A percentile compares a stretch with the other conserved stretches of the same genome.
These are phyloP conservation scores for Talaromyces verruculosus DNA, from an alignment of 2,329 filamentous ascomycete species.

Conservation along the genomic window DNA sequence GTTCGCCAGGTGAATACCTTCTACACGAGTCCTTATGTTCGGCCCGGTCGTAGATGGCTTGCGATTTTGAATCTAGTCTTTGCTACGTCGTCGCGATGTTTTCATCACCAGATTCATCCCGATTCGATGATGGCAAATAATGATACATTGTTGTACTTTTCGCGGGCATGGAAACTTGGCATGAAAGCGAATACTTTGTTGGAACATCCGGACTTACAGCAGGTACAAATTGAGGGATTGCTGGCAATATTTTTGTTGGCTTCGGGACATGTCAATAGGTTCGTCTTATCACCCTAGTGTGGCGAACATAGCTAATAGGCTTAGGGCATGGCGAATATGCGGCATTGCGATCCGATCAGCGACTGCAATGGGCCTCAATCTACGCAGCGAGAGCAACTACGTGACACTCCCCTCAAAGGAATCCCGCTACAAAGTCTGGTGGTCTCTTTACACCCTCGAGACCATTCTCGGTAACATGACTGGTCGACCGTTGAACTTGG, in stretches of 20 bases:
- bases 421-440: conserved; percentile 47
- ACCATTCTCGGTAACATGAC: conserved; percentile 44
- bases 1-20: conserved; percentile 41
- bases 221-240: conserved; percentile 46
- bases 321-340: conserved; percentile 45
- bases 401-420: conserved; percentile 42
- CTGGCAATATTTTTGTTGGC: conserved; percentile 44
- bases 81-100: conserved; percentile 43
- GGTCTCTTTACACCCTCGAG: conserved; percentile 45
- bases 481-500: conserved; percentile 42
- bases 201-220: conserved; percentile 44
- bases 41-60: conserved; percentile 43
- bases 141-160: conserved; percentile 45
- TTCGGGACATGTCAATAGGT: conserved; percentile 47
- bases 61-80: conserved; percentile 48
- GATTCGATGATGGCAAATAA: conserved; percentile 30
- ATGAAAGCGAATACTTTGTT: conserved; percentile 38
- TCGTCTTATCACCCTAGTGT: not conserved
- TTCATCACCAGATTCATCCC: conserved; percentile 31
- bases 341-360: conserved; percentile 45
- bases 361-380: conserved; percentile 44
- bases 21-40: conserved; percentile 32
- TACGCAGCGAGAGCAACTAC: conserved; percentile 41
- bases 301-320: not conserved
- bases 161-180: conserved; percentile 43